These are phyloP conservation scores for Antarctomyces pellizariae DNA, from an alignment of 495 filamentous ascomycete genomes.

Conservation along the genomic window DNA sequence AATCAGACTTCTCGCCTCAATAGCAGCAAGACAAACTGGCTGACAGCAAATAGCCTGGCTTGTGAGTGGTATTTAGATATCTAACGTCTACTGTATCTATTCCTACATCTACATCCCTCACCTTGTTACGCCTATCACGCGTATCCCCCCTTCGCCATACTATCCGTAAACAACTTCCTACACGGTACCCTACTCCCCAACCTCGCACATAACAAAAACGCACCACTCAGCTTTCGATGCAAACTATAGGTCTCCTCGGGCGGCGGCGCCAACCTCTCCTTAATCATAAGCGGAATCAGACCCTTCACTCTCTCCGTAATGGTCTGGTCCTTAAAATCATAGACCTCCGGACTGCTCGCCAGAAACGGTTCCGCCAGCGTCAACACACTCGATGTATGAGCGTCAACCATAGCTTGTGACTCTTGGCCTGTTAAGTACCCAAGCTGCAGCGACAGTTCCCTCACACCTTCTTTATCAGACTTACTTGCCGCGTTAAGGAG, in stretches of 20 bases:
- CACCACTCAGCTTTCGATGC: slow-evolving; percentile 87
- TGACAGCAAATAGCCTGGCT: too few species aligned
- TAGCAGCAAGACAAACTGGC: too few species aligned
- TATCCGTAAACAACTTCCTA: slow-evolving; percentile 46
- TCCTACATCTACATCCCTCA: not conserved
- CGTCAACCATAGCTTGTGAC: slow-evolving; percentile 58
- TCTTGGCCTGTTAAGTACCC: slow-evolving; percentile 89
- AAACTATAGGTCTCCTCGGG: slow-evolving; percentile 96
- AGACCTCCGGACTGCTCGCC: slow-evolving; percentile 48
- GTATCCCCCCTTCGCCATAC: slow-evolving; percentile 10
- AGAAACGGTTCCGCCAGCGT: slow-evolving; percentile 86
- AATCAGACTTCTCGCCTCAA: too few species aligned
- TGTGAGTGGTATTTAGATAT: too few species aligned
- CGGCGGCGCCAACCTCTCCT: slow-evolving; percentile 67
- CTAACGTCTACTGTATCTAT: too few species aligned
- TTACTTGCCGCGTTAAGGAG: slow-evolving; percentile 58
- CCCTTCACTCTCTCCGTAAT: slow-evolving; percentile 78
- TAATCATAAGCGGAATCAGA: slow-evolving; percentile 79
- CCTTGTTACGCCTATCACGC: slow-evolving; percentile 2
- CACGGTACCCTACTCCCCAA: slow-evolving; percentile 65
- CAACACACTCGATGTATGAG: slow-evolving; percentile 58
- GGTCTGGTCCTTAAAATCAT: slow-evolving; percentile 83
- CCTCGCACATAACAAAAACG: slow-evolving; percentile 76
- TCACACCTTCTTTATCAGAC: slow-evolving; percentile 35
- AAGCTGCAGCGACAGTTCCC: slow-evolving; percentile 48